A percentile compares a stretch with the other conserved stretches of the same genome.
Evolutionary conservation across 2,329 filamentous ascomycete genomes (phyloP).

Genomic region (Periconia sp.): DNA sequence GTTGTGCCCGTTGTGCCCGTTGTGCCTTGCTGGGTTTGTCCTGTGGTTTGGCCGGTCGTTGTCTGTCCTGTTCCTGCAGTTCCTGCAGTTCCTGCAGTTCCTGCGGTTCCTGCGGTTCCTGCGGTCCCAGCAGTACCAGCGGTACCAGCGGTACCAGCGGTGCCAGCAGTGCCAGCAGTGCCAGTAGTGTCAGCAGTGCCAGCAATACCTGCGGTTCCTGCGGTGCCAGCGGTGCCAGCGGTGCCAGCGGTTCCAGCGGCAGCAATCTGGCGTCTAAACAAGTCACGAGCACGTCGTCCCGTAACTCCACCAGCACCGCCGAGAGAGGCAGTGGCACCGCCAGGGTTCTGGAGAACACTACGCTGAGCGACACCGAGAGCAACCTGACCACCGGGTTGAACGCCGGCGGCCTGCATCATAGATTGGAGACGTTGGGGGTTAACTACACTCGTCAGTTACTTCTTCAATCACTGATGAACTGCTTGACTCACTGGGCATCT

Average conservation of each 20-base stretch:
- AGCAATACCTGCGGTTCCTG: not conserved
- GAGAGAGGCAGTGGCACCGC: conserved; percentile 36
- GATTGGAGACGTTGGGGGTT: conserved; percentile 39
- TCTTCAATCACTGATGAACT: not conserved
- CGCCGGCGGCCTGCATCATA: conserved; percentile 38
- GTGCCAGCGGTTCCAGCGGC: not conserved
- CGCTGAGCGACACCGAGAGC: conserved; percentile 40
- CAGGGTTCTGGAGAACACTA: conserved; percentile 38
- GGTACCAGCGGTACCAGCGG: not conserved
- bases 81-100: not conserved
- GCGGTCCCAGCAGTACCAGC: not conserved
- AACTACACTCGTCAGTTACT: conserved; percentile 24
- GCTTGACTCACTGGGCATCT: conserved; percentile 36
- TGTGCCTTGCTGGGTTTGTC: conserved; percentile 3
- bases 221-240: not conserved
- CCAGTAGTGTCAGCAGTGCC: not conserved
- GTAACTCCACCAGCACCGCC: conserved; percentile 13
- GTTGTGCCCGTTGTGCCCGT: too few species aligned
- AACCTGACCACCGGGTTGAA: conserved; percentile 34
- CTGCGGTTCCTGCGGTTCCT: not conserved
- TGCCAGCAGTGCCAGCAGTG: not conserved
- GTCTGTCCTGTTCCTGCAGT: conserved; percentile 1
- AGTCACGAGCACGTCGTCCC: conserved; percentile 22
- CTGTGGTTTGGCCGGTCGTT: conserved; percentile 2
- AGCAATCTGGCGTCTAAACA: conserved; percentile 29